These are phyloP conservation scores for Lepraria neglecta DNA, from an alignment of 495 filamentous ascomycete genomes.

Conservation along the genomic window DNA sequence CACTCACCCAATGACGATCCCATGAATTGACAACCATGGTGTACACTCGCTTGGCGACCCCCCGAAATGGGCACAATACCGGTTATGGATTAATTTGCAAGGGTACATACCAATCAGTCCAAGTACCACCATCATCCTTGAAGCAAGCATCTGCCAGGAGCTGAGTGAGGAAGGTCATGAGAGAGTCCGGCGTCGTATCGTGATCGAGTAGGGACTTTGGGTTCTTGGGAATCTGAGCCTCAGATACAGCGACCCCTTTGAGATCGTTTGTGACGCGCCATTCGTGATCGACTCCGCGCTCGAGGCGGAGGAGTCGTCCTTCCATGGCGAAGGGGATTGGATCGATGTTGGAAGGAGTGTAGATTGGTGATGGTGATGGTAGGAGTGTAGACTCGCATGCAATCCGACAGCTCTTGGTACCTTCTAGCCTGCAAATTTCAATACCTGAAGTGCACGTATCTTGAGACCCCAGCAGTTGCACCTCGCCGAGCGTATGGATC, in stretches of 20 bases:
- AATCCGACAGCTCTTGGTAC: no score
- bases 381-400: no score
- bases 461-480: no score
- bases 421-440: no score
- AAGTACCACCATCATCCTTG: background rate
- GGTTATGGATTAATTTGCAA: background rate
- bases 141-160: background rate
- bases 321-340: background rate
- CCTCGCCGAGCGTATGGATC: no score
- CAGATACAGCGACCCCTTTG: background rate
- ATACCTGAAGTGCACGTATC: no score
- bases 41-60: no score
- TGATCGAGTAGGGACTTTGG: background rate
- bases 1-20: no score
- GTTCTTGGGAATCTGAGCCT: background rate
- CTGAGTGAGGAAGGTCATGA: background rate
- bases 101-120: background rate
- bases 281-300: background rate
- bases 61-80: background rate
- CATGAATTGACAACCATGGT: no score
- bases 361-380: no score
- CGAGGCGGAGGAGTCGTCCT: background rate
- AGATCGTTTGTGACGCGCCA: background rate
- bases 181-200: background rate
- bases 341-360: no score